Conservation (phyloP, 225 moss, liverwort and hornwort species). For the Bryum argenteum region DNA sequence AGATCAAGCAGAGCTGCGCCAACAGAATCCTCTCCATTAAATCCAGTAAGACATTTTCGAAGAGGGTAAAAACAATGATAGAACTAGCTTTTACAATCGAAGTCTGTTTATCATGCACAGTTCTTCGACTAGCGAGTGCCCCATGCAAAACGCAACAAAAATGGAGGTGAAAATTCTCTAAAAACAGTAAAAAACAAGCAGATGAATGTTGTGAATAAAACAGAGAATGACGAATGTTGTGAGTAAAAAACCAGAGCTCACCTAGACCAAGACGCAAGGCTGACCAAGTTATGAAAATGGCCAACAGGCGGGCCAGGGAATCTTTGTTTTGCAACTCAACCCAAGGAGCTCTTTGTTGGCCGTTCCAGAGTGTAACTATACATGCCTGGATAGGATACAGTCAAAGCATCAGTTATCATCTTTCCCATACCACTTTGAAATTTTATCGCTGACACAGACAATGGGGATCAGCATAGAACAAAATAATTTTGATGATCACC, state of each 20-base stretch:
- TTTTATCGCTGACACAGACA: constrained; percentile 1
- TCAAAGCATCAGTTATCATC: constrained; percentile 27
- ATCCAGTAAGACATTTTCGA: not conserved
- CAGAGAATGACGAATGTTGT: constrained; percentile 12
- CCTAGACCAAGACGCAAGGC: constrained; percentile 80
- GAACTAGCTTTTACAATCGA: not conserved
- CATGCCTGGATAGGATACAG: constrained; percentile 58
- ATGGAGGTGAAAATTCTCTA: not conserved
- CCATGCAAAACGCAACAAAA: constrained; percentile 12
- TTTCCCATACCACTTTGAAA: constrained; percentile 1
- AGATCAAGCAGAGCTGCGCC: constrained; percentile 80
- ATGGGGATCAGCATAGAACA: not conserved
- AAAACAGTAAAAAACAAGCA: constrained; percentile 1
- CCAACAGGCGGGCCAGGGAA: constrained; percentile 77
- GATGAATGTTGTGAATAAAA: not conserved
- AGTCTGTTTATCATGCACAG: not conserved
- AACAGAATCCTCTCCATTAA: constrained; percentile 31
- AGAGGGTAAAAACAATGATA: not conserved
- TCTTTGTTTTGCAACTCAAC: constrained; percentile 76
- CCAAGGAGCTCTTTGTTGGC: constrained; percentile 74
- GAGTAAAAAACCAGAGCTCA: constrained; percentile 32
- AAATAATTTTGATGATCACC: constrained; percentile 42
- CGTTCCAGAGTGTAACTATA: constrained; percentile 81
- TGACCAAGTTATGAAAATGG: constrained; percentile 96
- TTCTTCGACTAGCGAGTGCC: constrained; percentile 1